Evolutionary conservation across 352 stramenopile species (phyloP).

Genomic region (Phytophthora pinifolia): DNA sequence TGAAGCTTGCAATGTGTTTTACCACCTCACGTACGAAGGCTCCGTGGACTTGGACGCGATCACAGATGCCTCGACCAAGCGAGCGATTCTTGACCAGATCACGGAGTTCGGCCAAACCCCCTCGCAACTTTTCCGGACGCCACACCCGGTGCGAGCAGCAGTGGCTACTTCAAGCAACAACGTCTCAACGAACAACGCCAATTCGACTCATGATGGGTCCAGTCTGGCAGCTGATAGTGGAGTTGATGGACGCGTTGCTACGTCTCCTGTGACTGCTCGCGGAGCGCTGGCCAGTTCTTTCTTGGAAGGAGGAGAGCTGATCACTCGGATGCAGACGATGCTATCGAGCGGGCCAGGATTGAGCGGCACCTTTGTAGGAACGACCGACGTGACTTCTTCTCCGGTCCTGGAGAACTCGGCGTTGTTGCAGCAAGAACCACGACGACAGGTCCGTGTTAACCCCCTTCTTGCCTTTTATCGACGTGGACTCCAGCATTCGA

Average conservation of each 20-base stretch:
- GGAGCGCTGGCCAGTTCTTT: constrained; percentile 54
- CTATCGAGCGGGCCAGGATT: constrained; percentile 36
- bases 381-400: constrained; percentile 21
- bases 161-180: neutral
- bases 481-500: constrained; percentile 17
- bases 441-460: constrained; percentile 47
- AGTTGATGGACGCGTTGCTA: constrained; percentile 3
- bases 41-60: constrained; percentile 95
- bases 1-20: constrained; percentile 97
- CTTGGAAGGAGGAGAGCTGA: constrained; percentile 65
- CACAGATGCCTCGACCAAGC: constrained; percentile 52
- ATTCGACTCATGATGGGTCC: neutral
- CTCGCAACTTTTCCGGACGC: constrained; percentile 90
- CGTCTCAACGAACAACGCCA: constrained; percentile 10
- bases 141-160: constrained; percentile 57
- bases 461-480: constrained; percentile 47
- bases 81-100: constrained; percentile 95
- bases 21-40: constrained; percentile 97
- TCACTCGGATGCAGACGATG: constrained; percentile 73
- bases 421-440: constrained; percentile 52
- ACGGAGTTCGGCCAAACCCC: constrained; percentile 98
- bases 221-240: neutral
- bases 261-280: constrained; percentile 32
- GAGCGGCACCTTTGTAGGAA: constrained; percentile 25
- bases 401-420: constrained; percentile 51